These are phyloP conservation scores for Melanogaster broomeanus DNA, from an alignment of 768 basidiomycete species.

Conservation along the genomic window DNA sequence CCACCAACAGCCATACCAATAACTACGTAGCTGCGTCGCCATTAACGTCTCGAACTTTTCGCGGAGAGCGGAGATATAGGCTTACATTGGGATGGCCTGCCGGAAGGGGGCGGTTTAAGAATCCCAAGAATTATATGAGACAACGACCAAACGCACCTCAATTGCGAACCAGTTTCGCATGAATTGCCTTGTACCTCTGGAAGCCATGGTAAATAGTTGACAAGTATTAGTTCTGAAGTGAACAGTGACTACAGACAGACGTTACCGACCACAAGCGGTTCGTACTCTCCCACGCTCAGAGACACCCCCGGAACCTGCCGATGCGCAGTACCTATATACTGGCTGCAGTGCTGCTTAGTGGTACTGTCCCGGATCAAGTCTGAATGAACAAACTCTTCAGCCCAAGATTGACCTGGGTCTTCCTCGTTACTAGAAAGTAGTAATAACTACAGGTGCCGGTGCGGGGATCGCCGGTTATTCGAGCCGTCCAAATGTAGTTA, in stretches of 20 bases:
- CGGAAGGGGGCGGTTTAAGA: neutral
- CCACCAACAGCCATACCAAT: conserved; percentile 54
- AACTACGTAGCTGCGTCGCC: conserved; percentile 43
- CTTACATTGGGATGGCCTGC: conserved; percentile 54
- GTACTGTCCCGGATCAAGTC: too few relatives aligned
- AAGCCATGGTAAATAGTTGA: conserved; percentile 24
- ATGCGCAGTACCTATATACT: too few relatives aligned
- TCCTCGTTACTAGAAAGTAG: too few relatives aligned
- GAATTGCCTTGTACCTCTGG: conserved; percentile 26
- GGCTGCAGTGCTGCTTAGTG: too few relatives aligned
- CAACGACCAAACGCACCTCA: conserved; percentile 34
- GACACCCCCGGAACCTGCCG: neutral
- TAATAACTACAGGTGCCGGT: too few relatives aligned
- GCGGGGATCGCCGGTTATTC: too few relatives aligned
- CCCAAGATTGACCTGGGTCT: too few relatives aligned
- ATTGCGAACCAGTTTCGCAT: conserved; percentile 47
- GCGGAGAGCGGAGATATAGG: conserved; percentile 7
- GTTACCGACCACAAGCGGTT: neutral
- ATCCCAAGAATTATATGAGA: neutral
- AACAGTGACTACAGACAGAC: neutral
- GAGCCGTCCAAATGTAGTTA: too few relatives aligned
- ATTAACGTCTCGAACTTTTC: conserved; percentile 13
- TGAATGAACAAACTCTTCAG: too few relatives aligned
- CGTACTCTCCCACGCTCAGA: conserved; percentile 1
- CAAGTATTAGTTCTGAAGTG: neutral